Base-by-base conservation (phyloP, 164 flowering plant species). In the Sextonia rubra region DNA sequence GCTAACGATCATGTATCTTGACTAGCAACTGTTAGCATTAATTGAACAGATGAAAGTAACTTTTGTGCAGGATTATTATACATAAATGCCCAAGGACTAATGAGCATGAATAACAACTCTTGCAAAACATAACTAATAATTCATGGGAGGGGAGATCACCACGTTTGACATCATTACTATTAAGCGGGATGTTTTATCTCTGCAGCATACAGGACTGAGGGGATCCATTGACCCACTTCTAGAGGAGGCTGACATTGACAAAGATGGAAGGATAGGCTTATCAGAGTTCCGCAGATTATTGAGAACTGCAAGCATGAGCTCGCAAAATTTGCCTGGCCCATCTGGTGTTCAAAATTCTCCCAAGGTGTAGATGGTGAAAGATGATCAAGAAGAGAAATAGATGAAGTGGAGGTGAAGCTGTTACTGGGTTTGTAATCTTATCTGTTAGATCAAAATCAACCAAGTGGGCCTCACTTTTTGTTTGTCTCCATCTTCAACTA, bases 211-310 rank as follows among this genome's bases (percentile, higher is more conserved):
- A 8, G 93, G 99, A 26, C 76, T 95, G 73, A 90, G 72, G 84
- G 97, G 99, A 29, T 95, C 98, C 60, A 86, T 95, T 47, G 88
- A 91, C 61, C 97, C 98, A 60, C 88, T 95, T 64, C 90, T 95
- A 20, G 98, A 93, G 78, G 99, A 95, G 82, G 98, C 98, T 27
- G 98, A 95, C 73, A 85, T 95, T 24, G 98, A 95, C 85, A 89
- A 87, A 80, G 99, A 95, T 75, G 99, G 99, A 62, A 91, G 75
- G 80, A 91, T 95, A 69, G 93, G 96, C 84, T 77, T 95, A 30
- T 61, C 88, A 12, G 99, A 95, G 73, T 95, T 95, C 81, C 88
- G 99, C 11, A 85, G 92, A 69, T 91, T 95, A 61, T 64, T 95
- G 70, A 85, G 98, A 85, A 91, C 97, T 25, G 98, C 99, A 66